A percentile compares a stretch with the other conserved stretches of the same genome.
phyloP scores from a whole-genome alignment of 352 stramenopile species.

The Peronospora farinosa region DNA sequence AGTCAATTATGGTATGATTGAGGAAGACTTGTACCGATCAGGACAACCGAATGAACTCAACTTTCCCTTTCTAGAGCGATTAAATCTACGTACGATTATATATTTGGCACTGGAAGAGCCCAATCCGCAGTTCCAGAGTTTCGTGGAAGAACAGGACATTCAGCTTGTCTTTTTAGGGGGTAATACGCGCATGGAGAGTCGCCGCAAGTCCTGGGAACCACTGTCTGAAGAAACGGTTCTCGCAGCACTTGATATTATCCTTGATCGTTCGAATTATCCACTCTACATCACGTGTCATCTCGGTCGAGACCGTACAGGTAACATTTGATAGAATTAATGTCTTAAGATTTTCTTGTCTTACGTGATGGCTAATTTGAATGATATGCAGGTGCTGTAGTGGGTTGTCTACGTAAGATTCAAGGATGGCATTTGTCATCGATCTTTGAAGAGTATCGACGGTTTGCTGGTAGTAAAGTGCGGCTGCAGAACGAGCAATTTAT shows the following conservation, averaged over 20 bases:
- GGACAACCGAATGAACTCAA: conserved; percentile 90
- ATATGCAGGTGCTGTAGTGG: conserved; percentile 69
- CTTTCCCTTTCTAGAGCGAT: conserved; percentile 87
- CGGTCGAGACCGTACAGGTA: conserved; percentile 84
- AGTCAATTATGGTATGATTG: conserved; percentile 90
- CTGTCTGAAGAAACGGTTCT: conserved; percentile 88
- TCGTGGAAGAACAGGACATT: conserved; percentile 89
- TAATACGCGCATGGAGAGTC: conserved; percentile 85
- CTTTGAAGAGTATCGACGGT: conserved; percentile 90
- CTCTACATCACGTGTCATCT: conserved; percentile 89
- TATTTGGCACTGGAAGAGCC: conserved; percentile 88
- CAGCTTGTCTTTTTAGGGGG: conserved; percentile 80
- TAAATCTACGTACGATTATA: conserved; percentile 88
- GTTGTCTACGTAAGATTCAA: conserved; percentile 89
- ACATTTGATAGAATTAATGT: no score
- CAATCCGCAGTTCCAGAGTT: conserved; percentile 86
- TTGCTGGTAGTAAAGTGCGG: conserved; percentile 84
- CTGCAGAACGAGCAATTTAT: conserved; percentile 93
- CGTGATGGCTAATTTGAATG: conserved; percentile 4
- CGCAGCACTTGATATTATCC: conserved; percentile 82
- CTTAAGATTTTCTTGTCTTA: no score
- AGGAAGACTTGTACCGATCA: conserved; percentile 88
- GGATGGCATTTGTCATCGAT: conserved; percentile 90
- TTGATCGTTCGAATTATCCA: conserved; percentile 86
- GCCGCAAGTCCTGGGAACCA: conserved; percentile 81